Conservation (phyloP, 768 basidiomycete species). For the Pholiota molesta region DNA sequence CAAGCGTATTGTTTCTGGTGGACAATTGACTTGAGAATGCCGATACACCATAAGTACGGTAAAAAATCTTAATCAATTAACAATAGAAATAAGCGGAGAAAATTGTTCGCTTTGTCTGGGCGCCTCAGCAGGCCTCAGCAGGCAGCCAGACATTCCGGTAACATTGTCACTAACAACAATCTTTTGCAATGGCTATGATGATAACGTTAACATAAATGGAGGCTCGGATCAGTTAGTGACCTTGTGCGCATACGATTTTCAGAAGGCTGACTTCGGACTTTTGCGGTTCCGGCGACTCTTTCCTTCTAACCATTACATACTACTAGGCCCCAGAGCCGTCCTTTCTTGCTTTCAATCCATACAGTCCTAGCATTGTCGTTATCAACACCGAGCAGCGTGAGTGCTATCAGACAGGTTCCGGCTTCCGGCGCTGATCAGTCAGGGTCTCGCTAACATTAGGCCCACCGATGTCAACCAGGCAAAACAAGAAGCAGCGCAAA, state of each 20-base stretch:
- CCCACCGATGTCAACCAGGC: constrained; percentile 53
- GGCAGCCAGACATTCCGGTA: too few relatives aligned
- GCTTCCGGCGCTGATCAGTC: constrained; percentile 22
- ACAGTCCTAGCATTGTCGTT: neutral
- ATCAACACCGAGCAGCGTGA: constrained; percentile 48
- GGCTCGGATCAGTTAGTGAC: neutral
- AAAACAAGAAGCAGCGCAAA: constrained; percentile 64
- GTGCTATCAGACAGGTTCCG: neutral
- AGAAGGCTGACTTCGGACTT: neutral
- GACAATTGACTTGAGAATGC: too few relatives aligned
- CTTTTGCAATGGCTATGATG: too few relatives aligned
- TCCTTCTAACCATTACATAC: neutral
- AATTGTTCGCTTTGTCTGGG: too few relatives aligned
- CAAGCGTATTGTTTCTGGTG: too few relatives aligned
- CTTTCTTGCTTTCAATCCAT: neutral
- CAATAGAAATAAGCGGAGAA: too few relatives aligned
- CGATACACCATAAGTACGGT: too few relatives aligned
- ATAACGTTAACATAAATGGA: too few relatives aligned
- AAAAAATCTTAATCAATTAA: too few relatives aligned
- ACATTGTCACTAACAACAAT: too few relatives aligned
- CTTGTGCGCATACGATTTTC: neutral
- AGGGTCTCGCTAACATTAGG: constrained; percentile 21
- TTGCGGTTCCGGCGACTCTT: neutral
- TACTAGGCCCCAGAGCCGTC: neutral
- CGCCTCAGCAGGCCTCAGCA: too few relatives aligned